A percentile compares a stretch with the other conserved stretches of the same genome.
phyloP scores from a whole-genome alignment of 805 yeast genomes.

The Brettanomyces bruxellensis region DNA sequence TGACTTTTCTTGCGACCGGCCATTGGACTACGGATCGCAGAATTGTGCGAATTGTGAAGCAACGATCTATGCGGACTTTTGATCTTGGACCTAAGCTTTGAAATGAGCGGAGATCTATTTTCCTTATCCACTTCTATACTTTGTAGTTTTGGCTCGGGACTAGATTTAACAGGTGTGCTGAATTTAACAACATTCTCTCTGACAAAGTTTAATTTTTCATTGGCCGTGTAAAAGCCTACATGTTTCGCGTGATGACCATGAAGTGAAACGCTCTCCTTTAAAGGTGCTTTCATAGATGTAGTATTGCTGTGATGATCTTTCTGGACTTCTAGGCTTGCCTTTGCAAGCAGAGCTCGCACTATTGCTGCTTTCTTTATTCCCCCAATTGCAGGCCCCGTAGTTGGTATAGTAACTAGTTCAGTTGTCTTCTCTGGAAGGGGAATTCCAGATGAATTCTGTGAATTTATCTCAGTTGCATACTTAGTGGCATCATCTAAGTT shows the following conservation, averaged over 20 bases:
- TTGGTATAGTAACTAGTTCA: conserved; percentile 54
- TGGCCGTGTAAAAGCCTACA: conserved; percentile 24
- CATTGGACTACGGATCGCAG: background rate
- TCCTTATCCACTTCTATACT: conserved; percentile 14
- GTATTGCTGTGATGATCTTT: background rate
- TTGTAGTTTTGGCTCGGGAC: too few relatives aligned
- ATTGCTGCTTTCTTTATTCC: conserved; percentile 28
- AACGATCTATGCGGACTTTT: background rate
- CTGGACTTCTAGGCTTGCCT: conserved; percentile 3
- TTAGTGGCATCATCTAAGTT: conserved; percentile 53
- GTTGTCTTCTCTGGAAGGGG: conserved; percentile 49
- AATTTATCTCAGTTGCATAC: conserved; percentile 61
- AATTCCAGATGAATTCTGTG: conserved; percentile 52
- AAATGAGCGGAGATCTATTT: conserved; percentile 5
- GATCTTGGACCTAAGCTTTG: conserved; percentile 3
- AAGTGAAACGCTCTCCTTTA: background rate
- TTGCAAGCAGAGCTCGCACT: conserved; percentile 25
- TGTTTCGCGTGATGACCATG: background rate
- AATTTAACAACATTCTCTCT: conserved; percentile 5
- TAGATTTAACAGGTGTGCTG: too few relatives aligned
- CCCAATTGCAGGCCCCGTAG: conserved; percentile 23
- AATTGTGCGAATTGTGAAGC: conserved; percentile 1
- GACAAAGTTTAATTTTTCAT: conserved; percentile 17
- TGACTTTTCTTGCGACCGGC: conserved; percentile 5
- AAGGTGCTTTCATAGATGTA: background rate